Evolutionary conservation across 176 grass and related monocot genomes (phyloP), one percentile per base, ranked within the genome.

Genomic region (Eremochloa ophiuroides): DNA sequence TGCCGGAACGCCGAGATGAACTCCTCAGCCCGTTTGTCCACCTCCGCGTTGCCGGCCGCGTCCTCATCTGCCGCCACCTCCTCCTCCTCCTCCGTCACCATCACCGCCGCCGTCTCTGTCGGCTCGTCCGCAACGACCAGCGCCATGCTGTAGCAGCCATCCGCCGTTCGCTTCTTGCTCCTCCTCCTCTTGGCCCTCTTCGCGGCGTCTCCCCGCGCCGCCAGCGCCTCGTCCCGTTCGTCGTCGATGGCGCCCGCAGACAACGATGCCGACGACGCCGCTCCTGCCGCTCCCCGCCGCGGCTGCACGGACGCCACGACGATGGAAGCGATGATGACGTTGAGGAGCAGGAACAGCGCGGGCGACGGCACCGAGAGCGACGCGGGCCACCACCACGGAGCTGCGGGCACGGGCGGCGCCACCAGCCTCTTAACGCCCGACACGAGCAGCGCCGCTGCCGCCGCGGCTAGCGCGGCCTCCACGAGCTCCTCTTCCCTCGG

Each of bases 311-410:
- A 95, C 17, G 53, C 83, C 13, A 90, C 90, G 55, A 95, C 88
- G 68, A 98, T 91, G 86, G 90, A 89, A 59, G 95, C 92, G 56
- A 98, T 91, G 78, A 98, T 47, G 43, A 98, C 51, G 88, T 95
- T 95, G 61, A 95, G 77, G n/a, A 98, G 81, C 65, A 98, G 67
- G 78, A 98, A 93, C 6, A 93, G 88, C 6, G 88, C 78, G 33
- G 88, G 92, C 18, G 95, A 87, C 47, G 95, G 95, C 39, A 78
- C 47, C 35, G 82, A 88, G 39, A 85, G 30, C 38, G 75, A 30
- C 41, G 80, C 69, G 9, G 77, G 53, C 63, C 80, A 80, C 83
- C 80, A 89, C 31, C 83, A 91, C 23, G 41, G n/a, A 30, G 62
- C 40, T 16, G 75, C n/a, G 15, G 87, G 43, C 69, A 58, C 68